A percentile compares a stretch with the other conserved stretches of the same genome.
These are phyloP conservation scores for Arthrobotrys sinensis DNA, from an alignment of 2,329 filamentous ascomycete species.

Conservation along the genomic window DNA sequence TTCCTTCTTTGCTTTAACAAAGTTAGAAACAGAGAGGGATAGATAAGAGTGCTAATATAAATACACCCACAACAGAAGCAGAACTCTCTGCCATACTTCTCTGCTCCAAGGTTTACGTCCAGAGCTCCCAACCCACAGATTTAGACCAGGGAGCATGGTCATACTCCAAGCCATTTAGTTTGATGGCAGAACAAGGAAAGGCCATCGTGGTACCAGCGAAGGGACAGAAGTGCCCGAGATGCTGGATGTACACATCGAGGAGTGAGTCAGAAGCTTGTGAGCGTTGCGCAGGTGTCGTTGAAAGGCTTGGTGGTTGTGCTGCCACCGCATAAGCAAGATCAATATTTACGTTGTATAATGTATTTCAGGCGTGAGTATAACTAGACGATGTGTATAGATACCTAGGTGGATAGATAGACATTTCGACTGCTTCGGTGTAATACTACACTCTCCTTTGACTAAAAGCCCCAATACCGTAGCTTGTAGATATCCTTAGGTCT, in stretches of 20 bases:
- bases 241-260: constrained; percentile 89
- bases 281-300: constrained; percentile 79
- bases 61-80: constrained; percentile 63
- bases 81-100: constrained; percentile 62
- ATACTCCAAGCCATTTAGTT: constrained; percentile 66
- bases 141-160: constrained; percentile 69
- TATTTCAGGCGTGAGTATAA: background rate
- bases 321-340: background rate
- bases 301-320: constrained; percentile 35
- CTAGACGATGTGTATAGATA: constrained; percentile 1
- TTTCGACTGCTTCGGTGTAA: background rate
- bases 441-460: constrained; percentile 3
- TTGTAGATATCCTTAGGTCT: no score
- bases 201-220: constrained; percentile 69
- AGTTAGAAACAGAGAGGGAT: constrained; percentile 65
- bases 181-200: constrained; percentile 57
- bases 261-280: constrained; percentile 77
- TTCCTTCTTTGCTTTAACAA: constrained; percentile 42
- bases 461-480: no score
- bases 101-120: constrained; percentile 66
- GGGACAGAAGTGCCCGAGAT: constrained; percentile 83
- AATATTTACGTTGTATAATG: background rate
- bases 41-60: constrained; percentile 64
- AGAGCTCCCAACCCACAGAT: constrained; percentile 60
- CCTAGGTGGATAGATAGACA: constrained; percentile 9